Evolutionary conservation across 164 flowering plant species (phyloP).

Genomic region (Umbellularia californica): DNA sequence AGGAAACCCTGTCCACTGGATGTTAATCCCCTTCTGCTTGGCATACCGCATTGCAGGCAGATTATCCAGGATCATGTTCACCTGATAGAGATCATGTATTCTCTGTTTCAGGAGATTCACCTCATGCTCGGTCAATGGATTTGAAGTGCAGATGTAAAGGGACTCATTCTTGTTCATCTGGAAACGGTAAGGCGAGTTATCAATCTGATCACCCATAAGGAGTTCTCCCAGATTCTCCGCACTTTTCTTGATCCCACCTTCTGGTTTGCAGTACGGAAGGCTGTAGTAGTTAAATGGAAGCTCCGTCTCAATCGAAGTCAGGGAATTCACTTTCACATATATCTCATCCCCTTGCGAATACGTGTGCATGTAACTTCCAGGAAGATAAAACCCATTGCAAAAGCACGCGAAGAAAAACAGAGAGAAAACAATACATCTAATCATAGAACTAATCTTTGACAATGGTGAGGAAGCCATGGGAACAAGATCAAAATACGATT

Average conservation of each 20-base stretch:
- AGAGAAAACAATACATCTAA: background rate
- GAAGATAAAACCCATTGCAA: conserved; percentile 28
- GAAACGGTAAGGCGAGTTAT: conserved; percentile 31
- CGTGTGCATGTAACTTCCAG: conserved; percentile 35
- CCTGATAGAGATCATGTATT: conserved; percentile 39
- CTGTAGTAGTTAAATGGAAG: conserved; percentile 30
- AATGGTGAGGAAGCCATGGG: conserved; percentile 6
- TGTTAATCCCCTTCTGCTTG: conserved; percentile 21
- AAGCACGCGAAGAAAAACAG: conserved; percentile 2
- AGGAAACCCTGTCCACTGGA: conserved; percentile 46
- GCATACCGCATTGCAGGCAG: conserved; percentile 42
- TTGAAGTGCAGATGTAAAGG: conserved; percentile 28
- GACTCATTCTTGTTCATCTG: conserved; percentile 26
- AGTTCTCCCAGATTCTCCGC: conserved; percentile 35
- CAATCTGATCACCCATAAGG: conserved; percentile 38
- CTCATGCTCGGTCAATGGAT: conserved; percentile 21
- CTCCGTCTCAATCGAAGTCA: conserved; percentile 33
- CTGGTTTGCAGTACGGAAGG: conserved; percentile 30
- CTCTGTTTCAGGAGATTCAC: conserved; percentile 32
- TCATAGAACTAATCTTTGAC: background rate
- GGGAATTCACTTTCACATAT: conserved; percentile 29
- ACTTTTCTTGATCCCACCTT: conserved; percentile 23
- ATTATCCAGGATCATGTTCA: conserved; percentile 45
- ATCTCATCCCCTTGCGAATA: conserved; percentile 18
- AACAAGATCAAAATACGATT: background rate